Conservation (phyloP, 2,329 filamentous ascomycete genomes). For the Trichoderma sp. region DNA sequence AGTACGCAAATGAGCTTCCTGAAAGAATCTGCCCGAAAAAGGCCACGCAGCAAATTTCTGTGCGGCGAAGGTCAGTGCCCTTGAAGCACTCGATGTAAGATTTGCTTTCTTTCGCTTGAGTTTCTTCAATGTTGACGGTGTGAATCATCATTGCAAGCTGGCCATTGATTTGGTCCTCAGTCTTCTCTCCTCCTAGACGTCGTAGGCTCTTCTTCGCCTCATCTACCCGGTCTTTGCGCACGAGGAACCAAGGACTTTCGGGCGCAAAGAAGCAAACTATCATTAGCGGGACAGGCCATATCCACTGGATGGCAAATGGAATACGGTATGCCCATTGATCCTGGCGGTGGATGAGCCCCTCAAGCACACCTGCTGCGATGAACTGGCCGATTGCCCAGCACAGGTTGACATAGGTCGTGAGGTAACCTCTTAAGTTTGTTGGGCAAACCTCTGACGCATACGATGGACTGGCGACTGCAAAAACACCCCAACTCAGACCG, state of each 20-base stretch:
- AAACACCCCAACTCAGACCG: slow-evolving; percentile 48
- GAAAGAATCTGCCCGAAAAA: slow-evolving; percentile 14
- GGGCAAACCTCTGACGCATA: slow-evolving; percentile 50
- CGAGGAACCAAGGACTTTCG: slow-evolving; percentile 41
- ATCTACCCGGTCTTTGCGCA: slow-evolving; percentile 37
- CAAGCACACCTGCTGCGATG: slow-evolving; percentile 39
- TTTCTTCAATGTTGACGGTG: slow-evolving; percentile 45
- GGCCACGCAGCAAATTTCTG: slow-evolving; percentile 47
- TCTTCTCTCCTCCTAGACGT: slow-evolving; percentile 31
- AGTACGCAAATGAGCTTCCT: slow-evolving; percentile 35
- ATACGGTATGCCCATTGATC: slow-evolving; percentile 49
- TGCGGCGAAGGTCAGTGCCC: slow-evolving; percentile 49
- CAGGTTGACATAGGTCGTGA: slow-evolving; percentile 49
- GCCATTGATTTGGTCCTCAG: slow-evolving; percentile 12
- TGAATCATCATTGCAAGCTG: slow-evolving; percentile 44
- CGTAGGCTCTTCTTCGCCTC: slow-evolving; percentile 31
- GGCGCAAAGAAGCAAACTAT: slow-evolving; percentile 31
- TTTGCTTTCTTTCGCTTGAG: slow-evolving; percentile 37
- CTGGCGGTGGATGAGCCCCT: slow-evolving; percentile 31
- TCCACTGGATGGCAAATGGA: slow-evolving; percentile 30
- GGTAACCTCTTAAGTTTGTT: slow-evolving; percentile 42
- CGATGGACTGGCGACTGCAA: slow-evolving; percentile 48
- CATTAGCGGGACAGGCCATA: slow-evolving; percentile 29
- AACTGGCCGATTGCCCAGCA: slow-evolving; percentile 51
- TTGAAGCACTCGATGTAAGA: slow-evolving; percentile 48